Evolutionary conservation across 1,139 yeast genomes (phyloP).

Genomic region (Taphrina flavorubra): DNA sequence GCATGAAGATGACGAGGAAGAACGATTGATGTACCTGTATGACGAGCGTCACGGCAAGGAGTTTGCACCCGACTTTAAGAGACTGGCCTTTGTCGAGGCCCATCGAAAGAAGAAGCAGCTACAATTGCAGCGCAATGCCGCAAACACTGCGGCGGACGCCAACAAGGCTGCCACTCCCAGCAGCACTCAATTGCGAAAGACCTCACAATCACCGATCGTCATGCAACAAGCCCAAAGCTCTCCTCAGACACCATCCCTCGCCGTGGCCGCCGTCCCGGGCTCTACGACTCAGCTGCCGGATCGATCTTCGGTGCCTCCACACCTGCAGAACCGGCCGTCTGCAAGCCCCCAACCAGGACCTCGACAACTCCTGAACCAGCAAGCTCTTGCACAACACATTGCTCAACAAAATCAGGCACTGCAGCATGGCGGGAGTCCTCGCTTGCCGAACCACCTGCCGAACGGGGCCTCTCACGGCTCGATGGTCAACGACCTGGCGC

Average conservation of each 20-base stretch:
- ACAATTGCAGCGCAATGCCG: conserved; percentile 11
- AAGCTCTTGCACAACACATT: conserved; percentile 28
- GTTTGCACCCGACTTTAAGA: conserved; percentile 43
- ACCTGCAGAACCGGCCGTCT: conserved; percentile 26
- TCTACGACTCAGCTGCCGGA: conserved; percentile 1
- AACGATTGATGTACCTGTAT: conserved; percentile 42
- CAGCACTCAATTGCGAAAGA: conserved; percentile 3
- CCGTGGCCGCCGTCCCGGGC: background rate
- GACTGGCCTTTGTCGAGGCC: conserved; percentile 44
- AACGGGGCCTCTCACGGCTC: background rate
- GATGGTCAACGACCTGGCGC: conserved; percentile 26
- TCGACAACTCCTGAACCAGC: conserved; percentile 25
- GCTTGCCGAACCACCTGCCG: conserved; percentile 5
- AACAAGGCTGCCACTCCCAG: background rate
- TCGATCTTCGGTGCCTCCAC: conserved; percentile 22
- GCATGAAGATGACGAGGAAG: conserved; percentile 43
- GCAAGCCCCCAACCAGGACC: conserved; percentile 27
- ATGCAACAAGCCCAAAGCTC: conserved; percentile 5
- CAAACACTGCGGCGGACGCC: background rate
- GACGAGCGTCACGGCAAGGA: conserved; percentile 42
- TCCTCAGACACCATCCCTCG: background rate
- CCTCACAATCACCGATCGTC: conserved; percentile 18
- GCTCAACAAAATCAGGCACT: conserved; percentile 17
- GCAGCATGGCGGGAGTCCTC: conserved; percentile 34
- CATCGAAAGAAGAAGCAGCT: conserved; percentile 40